phyloP scores from a whole-genome alignment of 2,329 filamentous ascomycete species.

The Ophiognomonia clavigignenti-juglandacearum region DNA sequence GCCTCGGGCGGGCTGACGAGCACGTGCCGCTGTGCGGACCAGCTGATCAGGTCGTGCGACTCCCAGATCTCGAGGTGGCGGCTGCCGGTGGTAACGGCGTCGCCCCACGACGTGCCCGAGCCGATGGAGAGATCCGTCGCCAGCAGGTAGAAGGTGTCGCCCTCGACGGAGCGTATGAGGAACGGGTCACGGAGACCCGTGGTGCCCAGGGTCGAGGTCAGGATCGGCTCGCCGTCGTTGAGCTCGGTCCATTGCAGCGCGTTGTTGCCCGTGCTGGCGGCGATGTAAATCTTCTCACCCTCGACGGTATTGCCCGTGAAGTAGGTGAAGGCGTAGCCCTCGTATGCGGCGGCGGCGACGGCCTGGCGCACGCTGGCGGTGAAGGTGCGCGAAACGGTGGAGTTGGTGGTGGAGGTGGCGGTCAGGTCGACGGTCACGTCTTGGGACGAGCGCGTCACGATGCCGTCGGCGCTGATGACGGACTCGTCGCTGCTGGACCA shows the following conservation, averaged over 20 bases:
- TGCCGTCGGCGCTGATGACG: not conserved
- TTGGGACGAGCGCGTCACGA: not conserved
- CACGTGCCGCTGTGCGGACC: conserved; percentile 33
- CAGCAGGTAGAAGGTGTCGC: conserved; percentile 33
- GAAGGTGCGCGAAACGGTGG: not conserved
- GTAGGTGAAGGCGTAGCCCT: conserved; percentile 6
- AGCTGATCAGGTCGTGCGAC: conserved; percentile 32
- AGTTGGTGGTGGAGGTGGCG: not conserved
- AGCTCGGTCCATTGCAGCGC: conserved; percentile 35
- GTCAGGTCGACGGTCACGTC: not conserved
- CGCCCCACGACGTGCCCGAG: conserved; percentile 21
- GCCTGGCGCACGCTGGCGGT: not conserved
- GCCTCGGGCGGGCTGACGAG: conserved; percentile 32
- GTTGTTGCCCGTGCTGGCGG: conserved; percentile 36
- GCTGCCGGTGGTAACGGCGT: conserved; percentile 20
- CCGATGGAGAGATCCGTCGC: conserved; percentile 37
- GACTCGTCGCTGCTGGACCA: not conserved
- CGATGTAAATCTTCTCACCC: conserved; percentile 32
- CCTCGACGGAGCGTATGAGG: conserved; percentile 34
- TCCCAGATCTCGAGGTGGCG: conserved; percentile 34
- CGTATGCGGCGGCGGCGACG: not conserved
- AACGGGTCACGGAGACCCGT: conserved; percentile 37
- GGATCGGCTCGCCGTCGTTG: conserved; percentile 31
- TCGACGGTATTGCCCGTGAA: conserved; percentile 2
- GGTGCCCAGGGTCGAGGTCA: conserved; percentile 33